Evolutionary conservation across 139 green algal species (phyloP), one percentile per base, ranked within the genome.

Genomic region (Picochlorum costavermella): DNA sequence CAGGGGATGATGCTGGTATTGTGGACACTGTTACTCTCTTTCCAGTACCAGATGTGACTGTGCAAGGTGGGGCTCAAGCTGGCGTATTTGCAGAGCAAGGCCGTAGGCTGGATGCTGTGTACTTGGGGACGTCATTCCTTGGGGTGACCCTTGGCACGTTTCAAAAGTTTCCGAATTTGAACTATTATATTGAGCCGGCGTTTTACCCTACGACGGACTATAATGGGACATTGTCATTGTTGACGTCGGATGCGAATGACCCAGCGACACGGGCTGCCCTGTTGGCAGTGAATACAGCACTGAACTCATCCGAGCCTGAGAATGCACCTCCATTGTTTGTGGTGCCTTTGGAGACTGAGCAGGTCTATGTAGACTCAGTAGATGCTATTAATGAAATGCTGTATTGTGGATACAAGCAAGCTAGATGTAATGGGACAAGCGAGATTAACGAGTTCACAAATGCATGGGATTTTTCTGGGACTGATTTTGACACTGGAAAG

Each of bases 401-500:
- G 11, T 89, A 83, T 68, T 89, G 83, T 71, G 83, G 74, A 6
- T 89, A 80, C 65, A 59, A 67, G 43, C 57, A 76, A 57, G 51
- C 71, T 3, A 40, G 71, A 8, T 77, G 71, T 20, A 29, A 69
- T 13, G 55, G 40, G 40, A 69, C 58, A 1, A 28, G 33, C 1
- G 62, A 51, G 45, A 60, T 45, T 16, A 67, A 53, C 29, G 65
- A 53, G 12, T 66, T 46, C 45, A 25, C 17, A 17, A 28, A 74
- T n/a, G 72, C 64, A 30, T 84, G 56, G 44, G 73, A 85, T 59
- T 85, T 68, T 23, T 77, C 60, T 51, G 53, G 9, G 33, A 49
- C 37, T 13, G 29, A 63, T 14, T 28, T 53, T 43, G 45, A 31
- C 6, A n/a, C 1, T 16, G 53, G 28, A 9, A 5, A 11, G 20